A percentile compares a stretch with the other conserved stretches of the same genome.
Conservation (phyloP, 2,329 filamentous ascomycete species). For the Apiospora saccharicola region DNA sequence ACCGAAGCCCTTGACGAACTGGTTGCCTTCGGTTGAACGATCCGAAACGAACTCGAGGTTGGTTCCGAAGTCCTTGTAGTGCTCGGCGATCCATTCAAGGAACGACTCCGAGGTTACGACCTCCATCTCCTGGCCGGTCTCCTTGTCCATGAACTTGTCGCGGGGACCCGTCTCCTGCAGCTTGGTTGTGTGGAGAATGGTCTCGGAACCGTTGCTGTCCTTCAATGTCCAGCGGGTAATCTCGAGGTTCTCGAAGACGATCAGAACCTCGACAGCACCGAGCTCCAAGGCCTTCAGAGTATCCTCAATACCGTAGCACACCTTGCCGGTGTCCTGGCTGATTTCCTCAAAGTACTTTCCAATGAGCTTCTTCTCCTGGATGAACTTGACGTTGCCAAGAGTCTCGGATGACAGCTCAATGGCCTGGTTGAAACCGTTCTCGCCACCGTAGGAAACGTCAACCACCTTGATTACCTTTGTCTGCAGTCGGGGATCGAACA, state of each 20-base stretch:
- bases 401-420: constrained; percentile 96
- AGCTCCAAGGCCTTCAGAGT: constrained; percentile 96
- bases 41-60: constrained; percentile 97
- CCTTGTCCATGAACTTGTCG: constrained; percentile 91
- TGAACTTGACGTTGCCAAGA: constrained; percentile 98
- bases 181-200: constrained; percentile 89
- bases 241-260: constrained; percentile 97
- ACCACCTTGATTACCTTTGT: constrained; percentile 99
- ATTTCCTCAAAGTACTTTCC: constrained; percentile 99
- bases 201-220: constrained; percentile 74
- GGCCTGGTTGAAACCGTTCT: constrained; percentile 99
- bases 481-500: constrained; percentile 92
- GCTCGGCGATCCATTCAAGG: constrained; percentile 99
- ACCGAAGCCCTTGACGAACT: constrained; percentile 99
- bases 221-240: constrained; percentile 92
- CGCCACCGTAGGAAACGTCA: constrained; percentile 97
- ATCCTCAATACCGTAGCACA: constrained; percentile 98
- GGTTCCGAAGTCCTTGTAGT: constrained; percentile 97
- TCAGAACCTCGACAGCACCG: constrained; percentile 91
- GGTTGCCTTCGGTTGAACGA: constrained; percentile 96
- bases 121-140: constrained; percentile 97
- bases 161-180: constrained; percentile 77
- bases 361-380: constrained; percentile 99
- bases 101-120: constrained; percentile 86
- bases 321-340: constrained; percentile 93